These are phyloP conservation scores for Penicillium italicum DNA, from an alignment of 2,329 filamentous ascomycete genomes.

Conservation along the genomic window DNA sequence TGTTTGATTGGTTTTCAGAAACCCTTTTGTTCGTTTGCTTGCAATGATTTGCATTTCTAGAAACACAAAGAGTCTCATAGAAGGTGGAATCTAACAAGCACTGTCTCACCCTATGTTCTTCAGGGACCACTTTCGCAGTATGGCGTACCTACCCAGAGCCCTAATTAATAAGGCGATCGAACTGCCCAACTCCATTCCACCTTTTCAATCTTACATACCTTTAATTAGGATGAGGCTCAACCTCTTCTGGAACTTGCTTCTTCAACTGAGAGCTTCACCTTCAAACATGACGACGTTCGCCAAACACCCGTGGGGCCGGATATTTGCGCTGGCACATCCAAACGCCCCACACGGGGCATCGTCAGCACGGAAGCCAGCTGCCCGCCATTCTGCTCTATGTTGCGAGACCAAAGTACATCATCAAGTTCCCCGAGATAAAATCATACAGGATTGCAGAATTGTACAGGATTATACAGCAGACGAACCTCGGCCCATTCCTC, in stretches of 20 bases:
- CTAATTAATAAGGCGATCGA: too few relatives aligned
- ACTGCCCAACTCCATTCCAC: neutral
- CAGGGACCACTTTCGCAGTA: too few relatives aligned
- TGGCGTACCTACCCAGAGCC: too few relatives aligned
- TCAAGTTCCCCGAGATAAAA: neutral
- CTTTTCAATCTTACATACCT: neutral
- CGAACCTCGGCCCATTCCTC: neutral
- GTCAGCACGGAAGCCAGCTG: neutral
- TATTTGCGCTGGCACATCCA: neutral
- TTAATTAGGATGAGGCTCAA: neutral
- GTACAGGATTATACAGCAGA: neutral
- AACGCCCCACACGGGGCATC: neutral
- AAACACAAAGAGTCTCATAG: too few relatives aligned
- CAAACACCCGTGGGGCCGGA: neutral
- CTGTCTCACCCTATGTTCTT: too few relatives aligned
- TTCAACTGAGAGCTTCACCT: neutral
- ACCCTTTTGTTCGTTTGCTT: too few relatives aligned
- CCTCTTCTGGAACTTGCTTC: neutral
- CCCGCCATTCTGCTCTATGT: neutral
- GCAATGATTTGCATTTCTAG: too few relatives aligned
- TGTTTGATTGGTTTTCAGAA: neutral
- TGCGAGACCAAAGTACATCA: neutral
- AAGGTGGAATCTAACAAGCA: too few relatives aligned
- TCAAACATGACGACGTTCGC: neutral
- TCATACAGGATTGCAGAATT: neutral